Evolutionary conservation across 1,284 basidiomycete genomes (phyloP), one percentile per base, ranked within the genome.

Genomic region (Leccinum cinnamomeum): DNA sequence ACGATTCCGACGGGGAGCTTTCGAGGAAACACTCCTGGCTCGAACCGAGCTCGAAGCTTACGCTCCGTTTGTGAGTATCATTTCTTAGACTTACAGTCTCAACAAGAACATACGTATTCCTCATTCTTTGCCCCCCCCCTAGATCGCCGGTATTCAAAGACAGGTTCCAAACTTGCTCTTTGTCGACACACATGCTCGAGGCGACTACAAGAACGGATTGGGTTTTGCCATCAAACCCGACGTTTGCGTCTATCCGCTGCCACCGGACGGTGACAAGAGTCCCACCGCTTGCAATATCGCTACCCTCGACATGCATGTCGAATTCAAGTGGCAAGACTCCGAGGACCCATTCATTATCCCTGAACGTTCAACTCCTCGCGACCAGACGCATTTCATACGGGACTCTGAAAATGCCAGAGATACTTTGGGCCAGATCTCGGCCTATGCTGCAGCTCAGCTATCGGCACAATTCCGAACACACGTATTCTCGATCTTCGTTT

Each of bases 161-260:
- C 20, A 4, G n/a, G 50, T 53, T 53, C 50, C 50, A 53, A 28
- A 28, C 50, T 18, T 53, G 16, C 50, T 30, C 16, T 54, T 35
- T 20, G 30, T 54, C 11, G 53, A 54, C 53, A 54, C 53, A n/a
- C 53, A 54, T 54, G 53, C 53, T 54, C n/a, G 30, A 54, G 53
- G 53, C 8, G 11, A 54, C 53, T 11, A 54, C 23, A 54, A 54
- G 12, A 54, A 20, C n/a, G 30, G 53, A 35, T 20, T 18, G 35
- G 8, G 30, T 12, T 54, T 54, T 20, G n/a, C 23, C n/a, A 35
- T 54, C 30, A 54, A 54, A 54, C 30, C 53, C n/a, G 30, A 54
- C n/a, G 23, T 54, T 23, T 28, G 53, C 33, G 53, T 54, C 30
- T 54, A 54, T 44, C n/a, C 41, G n/a, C 30, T 35, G n/a, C 18